Percentiles rank a stretch among this genome's conserved stretches.
These are phyloP conservation scores for Chalara sp. DNA, from an alignment of 2,329 filamentous ascomycete genomes.

Conservation along the genomic window DNA sequence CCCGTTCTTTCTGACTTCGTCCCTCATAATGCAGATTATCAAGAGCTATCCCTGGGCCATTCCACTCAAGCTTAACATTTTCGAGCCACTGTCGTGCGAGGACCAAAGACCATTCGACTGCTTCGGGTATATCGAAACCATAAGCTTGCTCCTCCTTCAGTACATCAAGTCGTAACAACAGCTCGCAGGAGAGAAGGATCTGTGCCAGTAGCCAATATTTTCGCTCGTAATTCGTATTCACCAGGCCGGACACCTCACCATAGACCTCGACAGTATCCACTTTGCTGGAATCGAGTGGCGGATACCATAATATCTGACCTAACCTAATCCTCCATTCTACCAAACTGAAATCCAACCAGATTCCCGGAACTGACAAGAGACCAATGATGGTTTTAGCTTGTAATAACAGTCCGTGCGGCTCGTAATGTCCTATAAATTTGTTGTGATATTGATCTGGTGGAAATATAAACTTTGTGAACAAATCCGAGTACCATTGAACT, in stretches of 20 bases:
- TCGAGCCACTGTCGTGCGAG: slow-evolving; percentile 62
- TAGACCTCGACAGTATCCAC: slow-evolving; percentile 47
- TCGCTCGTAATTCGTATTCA: slow-evolving; percentile 46
- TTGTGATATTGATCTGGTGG: slow-evolving; percentile 34
- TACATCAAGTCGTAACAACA: slow-evolving; percentile 57
- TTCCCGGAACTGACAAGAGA: slow-evolving; percentile 55
- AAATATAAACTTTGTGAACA: slow-evolving; percentile 53
- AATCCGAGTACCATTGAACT: slow-evolving; percentile 37
- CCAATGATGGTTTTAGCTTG: slow-evolving; percentile 65
- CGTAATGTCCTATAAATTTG: slow-evolving; percentile 47
- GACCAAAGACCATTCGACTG: slow-evolving; percentile 61
- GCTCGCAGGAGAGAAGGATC: slow-evolving; percentile 57
- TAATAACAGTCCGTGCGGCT: slow-evolving; percentile 58
- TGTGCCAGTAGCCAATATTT: slow-evolving; percentile 63
- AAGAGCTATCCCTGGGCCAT: slow-evolving; percentile 20
- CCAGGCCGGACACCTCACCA: slow-evolving; percentile 40
- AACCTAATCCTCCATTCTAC: slow-evolving; percentile 70
- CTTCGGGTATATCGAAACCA: slow-evolving; percentile 44
- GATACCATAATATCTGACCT: slow-evolving; percentile 65
- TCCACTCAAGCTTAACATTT: slow-evolving; percentile 52
- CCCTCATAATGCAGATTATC: slow-evolving; percentile 24
- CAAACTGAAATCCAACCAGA: slow-evolving; percentile 69
- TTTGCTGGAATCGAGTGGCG: slow-evolving; percentile 39
- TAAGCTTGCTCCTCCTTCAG: slow-evolving; percentile 55
- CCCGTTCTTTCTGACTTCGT: slow-evolving; percentile 37